Base-by-base conservation (phyloP, 331 rosid species). In the Malus hybrid region DNA sequence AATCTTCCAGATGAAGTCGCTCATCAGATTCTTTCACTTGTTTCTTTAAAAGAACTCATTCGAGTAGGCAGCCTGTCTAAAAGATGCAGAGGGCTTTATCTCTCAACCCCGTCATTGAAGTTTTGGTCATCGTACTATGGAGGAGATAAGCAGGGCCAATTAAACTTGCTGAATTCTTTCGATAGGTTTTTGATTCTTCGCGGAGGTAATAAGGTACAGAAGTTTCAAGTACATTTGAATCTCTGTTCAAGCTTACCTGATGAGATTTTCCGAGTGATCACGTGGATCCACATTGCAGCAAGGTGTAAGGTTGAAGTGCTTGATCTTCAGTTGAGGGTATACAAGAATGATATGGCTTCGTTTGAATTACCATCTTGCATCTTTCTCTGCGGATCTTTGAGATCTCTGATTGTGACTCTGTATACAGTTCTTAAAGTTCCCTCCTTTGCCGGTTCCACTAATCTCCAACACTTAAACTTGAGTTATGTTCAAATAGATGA, bases 1-100 rank as follows among this genome's bases (percentile, higher is more conserved):
- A 52, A 29, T 70, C 50, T 71, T 71, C 75, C 75, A 10, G 75
- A 71, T 28, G 64, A 55, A 2, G 29, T 71, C 34, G 75, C 75
- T 31, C 65, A 54, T 54, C 44, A 29, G 2, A 29, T 71, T 32
- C 19, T 71, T 31, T 55, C 75, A 12, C 56, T 54, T 5, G 12
- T 71, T 18, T 2, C n/a, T n/a, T 15, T 31, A 1, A n/a, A 54
- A n/a, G 7, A 54, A n/a, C 24, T 71, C 3, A 10, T 31, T 52
- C 65, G 18, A 29, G 64, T 55, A 9, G n/a, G 75, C 3, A 6
- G 65, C 4, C 7, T 54, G 4, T 71, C 75, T n/a, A 71, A 32
- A 55, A 54, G 75, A 31, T 71, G 64, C 65, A 12, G 65, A 71
- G 32, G 3, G 50, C 33, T 55, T 4, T 20, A 32, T 55, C 32